Evolutionary conservation across 441 rosid genomes (phyloP).

Genomic region (Pelargonium myrrhifolium): DNA sequence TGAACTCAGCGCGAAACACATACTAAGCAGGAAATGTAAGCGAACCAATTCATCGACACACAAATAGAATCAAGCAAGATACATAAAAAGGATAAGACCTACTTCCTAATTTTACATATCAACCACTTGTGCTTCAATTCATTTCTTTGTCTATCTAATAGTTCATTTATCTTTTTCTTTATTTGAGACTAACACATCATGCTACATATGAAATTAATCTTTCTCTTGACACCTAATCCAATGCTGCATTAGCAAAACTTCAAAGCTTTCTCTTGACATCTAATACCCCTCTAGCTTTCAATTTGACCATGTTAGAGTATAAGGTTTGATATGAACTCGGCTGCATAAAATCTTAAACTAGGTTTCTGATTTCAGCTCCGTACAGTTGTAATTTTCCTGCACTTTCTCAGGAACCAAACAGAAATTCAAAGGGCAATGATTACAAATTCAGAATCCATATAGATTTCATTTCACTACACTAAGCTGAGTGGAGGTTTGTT

Average conservation of each 20-base stretch:
- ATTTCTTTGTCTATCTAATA: too few relatives aligned
- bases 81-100: background rate
- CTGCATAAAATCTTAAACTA: background rate
- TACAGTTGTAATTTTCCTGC: background rate
- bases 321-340: background rate
- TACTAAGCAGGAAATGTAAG: background rate
- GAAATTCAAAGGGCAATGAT: background rate
- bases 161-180: too few relatives aligned
- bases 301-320: too few relatives aligned
- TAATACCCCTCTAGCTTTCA: too few relatives aligned
- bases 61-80: background rate
- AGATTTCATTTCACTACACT: background rate
- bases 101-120: background rate
- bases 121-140: too few relatives aligned
- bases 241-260: too few relatives aligned
- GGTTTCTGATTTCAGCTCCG: background rate
- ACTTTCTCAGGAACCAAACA: conserved; percentile 1
- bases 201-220: too few relatives aligned
- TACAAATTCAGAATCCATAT: background rate
- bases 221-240: too few relatives aligned
- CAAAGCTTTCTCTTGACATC: too few relatives aligned
- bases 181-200: too few relatives aligned
- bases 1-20: background rate
- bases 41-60: background rate
- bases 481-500: background rate